phyloP scores from a whole-genome alignment of 2,329 filamentous ascomycete genomes.

The Colletotrichum plurivorum region DNA sequence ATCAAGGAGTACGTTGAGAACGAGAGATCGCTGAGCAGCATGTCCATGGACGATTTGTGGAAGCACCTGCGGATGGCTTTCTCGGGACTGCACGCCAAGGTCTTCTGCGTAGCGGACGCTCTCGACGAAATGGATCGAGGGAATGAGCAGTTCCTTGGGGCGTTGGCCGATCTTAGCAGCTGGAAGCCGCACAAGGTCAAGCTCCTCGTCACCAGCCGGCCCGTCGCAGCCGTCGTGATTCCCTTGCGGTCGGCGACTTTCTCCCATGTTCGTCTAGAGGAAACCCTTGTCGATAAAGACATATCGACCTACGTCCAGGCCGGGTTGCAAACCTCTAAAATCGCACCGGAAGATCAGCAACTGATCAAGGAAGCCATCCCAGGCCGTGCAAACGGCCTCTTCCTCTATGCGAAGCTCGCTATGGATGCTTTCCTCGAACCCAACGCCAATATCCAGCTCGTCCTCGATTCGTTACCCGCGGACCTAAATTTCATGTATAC shows the following conservation, averaged over 20 bases:
- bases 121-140: constrained; percentile 63
- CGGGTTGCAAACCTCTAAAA: constrained; percentile 34
- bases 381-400: constrained; percentile 57
- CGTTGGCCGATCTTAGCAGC: constrained; percentile 50
- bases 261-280: constrained; percentile 55
- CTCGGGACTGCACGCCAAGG: constrained; percentile 41
- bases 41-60: constrained; percentile 48
- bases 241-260: constrained; percentile 45
- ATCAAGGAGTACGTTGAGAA: constrained; percentile 41
- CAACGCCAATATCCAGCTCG: constrained; percentile 43
- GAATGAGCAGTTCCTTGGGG: constrained; percentile 51
- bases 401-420: constrained; percentile 60
- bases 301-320: constrained; percentile 54
- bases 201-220: constrained; percentile 60
- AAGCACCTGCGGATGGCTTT: constrained; percentile 46
- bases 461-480: constrained; percentile 51
- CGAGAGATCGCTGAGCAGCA: constrained; percentile 31
- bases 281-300: constrained; percentile 54
- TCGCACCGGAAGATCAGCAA: constrained; percentile 41
- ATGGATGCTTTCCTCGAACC: constrained; percentile 55
- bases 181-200: constrained; percentile 53
- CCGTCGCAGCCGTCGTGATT: constrained; percentile 48
- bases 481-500: constrained; percentile 57
- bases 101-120: constrained; percentile 58
- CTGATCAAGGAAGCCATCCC: constrained; percentile 50